phyloP scores from a whole-genome alignment of 305 asterid species.

The Ilex paraguariensis region DNA sequence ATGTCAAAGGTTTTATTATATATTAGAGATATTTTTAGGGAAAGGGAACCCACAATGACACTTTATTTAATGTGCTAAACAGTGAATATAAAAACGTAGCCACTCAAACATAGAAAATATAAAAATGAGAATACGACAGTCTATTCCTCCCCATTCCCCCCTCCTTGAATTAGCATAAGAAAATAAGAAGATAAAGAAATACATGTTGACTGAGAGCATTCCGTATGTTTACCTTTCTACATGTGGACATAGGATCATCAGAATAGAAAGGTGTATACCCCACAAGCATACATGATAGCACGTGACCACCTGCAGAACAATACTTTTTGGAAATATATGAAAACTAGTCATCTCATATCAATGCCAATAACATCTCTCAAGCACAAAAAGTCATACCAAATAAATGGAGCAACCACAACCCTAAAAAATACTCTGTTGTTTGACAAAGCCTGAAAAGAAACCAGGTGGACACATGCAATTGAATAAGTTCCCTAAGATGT shows the following conservation, averaged over 20 bases:
- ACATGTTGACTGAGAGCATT: constrained; percentile 15
- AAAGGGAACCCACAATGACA: not conserved
- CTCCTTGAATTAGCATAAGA: not conserved
- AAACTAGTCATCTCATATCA: not conserved
- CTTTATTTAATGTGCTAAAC: too few relatives aligned
- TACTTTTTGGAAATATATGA: not conserved
- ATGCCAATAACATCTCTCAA: not conserved
- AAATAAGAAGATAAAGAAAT: constrained; percentile 6
- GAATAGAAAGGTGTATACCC: constrained; percentile 97
- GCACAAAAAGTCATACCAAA: not conserved
- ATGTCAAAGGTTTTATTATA: too few relatives aligned
- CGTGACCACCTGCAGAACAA: constrained; percentile 88
- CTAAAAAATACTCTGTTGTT: too few relatives aligned
- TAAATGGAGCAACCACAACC: not conserved
- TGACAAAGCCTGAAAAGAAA: not conserved
- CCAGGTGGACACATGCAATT: not conserved
- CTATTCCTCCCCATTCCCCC: too few relatives aligned
- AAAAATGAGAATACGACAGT: not conserved
- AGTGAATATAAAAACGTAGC: too few relatives aligned
- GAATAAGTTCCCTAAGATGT: not conserved
- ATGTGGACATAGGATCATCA: constrained; percentile 93
- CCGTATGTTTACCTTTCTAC: constrained; percentile 67
- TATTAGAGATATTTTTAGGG: too few relatives aligned
- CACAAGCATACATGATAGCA: constrained; percentile 93
- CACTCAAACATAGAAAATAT: not conserved